Base-by-base conservation (phyloP, 2,329 filamentous ascomycete genomes). In the Hypoxylon sp. region DNA sequence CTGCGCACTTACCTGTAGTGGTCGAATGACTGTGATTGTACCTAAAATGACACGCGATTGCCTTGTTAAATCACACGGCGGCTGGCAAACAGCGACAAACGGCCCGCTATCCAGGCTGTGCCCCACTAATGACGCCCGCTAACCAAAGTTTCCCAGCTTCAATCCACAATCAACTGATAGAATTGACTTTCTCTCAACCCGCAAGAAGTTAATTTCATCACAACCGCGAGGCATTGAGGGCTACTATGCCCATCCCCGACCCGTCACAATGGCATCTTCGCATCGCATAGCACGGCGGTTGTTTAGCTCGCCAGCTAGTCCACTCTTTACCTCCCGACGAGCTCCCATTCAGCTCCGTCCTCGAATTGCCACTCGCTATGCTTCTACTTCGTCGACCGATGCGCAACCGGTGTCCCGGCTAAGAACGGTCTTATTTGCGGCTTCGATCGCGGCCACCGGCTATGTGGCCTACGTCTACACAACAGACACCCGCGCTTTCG, bases 401-500 rank as follows among this genome's bases (percentile, higher is more conserved):
- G 54, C 62, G 5, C 69, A 64, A n/a, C 69, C 73, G 30, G 66
- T 76, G 37, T 78, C 80, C 44, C 74, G 77, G 30, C 63, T 79
- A 53, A 84, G 82, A 69, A 76, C 79, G 7, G 67, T 82, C 25
- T 68, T 84, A 22, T 83, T 83, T 67, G 77, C 82, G 53, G 78
- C 81, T 31, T 79, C 81, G 7, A 64, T 86, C 6, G 82, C 81
- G 6, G 79, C 82, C 2, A 77, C 82, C 2, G 74, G 83, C 27
- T 84, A 80, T 59, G 81, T 85, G 50, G 81, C 84, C 48, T 93
- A 91, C 78, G 80, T 92, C 70, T 94, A 94, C 76, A 81, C 84
- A n/a, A 94, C 91, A 60, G 92, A 94, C 78, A 94, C 91, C 6
- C 85, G 92, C 68, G 89, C 91, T 46, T 91, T 89, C 64, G 77